Percentiles rank a stretch among this genome's conserved stretches.
These are phyloP conservation scores for Salvia miltiorrhiza DNA, from an alignment of 257 asterid species.

Conservation along the genomic window DNA sequence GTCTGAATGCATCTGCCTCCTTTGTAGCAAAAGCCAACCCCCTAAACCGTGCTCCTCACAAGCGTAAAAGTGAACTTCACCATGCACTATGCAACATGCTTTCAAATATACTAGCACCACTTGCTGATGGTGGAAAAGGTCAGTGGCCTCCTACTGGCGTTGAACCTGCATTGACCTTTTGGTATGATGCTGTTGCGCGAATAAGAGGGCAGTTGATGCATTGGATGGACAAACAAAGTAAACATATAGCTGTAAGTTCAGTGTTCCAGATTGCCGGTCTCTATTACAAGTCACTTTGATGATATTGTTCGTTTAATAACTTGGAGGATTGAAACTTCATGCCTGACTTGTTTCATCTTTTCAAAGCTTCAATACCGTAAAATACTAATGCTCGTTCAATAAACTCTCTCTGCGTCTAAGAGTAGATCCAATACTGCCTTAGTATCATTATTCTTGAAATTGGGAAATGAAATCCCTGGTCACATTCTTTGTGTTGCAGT, in stretches of 20 bases:
- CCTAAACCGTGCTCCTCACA: slow-evolving; percentile 90
- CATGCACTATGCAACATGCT: slow-evolving; percentile 99
- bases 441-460: slow-evolving; percentile 1
- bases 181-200: slow-evolving; percentile 99
- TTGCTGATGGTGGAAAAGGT: slow-evolving; percentile 95
- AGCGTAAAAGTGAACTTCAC: slow-evolving; percentile 94
- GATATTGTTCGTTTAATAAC: slow-evolving; percentile 6
- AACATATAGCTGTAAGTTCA: slow-evolving; percentile 86
- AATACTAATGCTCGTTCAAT: slow-evolving; percentile 19
- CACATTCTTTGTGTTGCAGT: slow-evolving; percentile 1
- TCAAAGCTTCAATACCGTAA: slow-evolving; percentile 14
- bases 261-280: slow-evolving; percentile 2
- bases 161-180: slow-evolving; percentile 91
- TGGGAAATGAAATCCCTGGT: not conserved
- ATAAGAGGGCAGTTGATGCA: slow-evolving; percentile 83
- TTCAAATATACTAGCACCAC: slow-evolving; percentile 92
- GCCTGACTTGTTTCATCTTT: slow-evolving; percentile 14
- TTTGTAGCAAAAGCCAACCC: slow-evolving; percentile 99
- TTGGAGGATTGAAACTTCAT: slow-evolving; percentile 10
- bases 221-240: slow-evolving; percentile 99
- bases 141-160: slow-evolving; percentile 98
- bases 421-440: slow-evolving; percentile 7
- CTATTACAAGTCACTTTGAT: slow-evolving; percentile 12
- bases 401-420: not conserved
- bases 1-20: slow-evolving; percentile 97